Evolutionary conservation across 1,284 basidiomycete genomes (phyloP), one percentile per base, ranked within the genome.

Genomic region (Microbotryomycetes sp.): DNA sequence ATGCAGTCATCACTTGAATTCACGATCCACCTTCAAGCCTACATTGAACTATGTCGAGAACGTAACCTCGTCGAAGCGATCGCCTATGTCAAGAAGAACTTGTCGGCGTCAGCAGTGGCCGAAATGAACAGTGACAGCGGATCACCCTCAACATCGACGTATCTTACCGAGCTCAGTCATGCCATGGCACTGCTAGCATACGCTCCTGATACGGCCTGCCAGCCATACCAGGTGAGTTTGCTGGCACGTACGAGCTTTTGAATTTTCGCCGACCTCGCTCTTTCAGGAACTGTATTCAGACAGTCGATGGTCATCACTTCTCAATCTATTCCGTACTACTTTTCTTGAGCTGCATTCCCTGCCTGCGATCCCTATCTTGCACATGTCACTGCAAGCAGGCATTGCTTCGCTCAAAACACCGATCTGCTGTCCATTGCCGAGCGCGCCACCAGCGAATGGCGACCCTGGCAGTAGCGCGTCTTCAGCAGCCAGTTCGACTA

Each of bases 1-100:
- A 11, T 26, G 5, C 76, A 94, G 89, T 92, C 88, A 76, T 87
- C 91, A 16, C 82, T 99, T 49, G 96, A 99, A 78, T 97, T 97
- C 75, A 89, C 93, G 62, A 82, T 99, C 29, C 84, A 96, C 23
- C 79, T 97, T 50, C 96, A 99, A 76, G 92, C 97, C 76, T 97
- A 88, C 74, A 91, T 98, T 70, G 96, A 98, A 76, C 81, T 97
- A 7, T 84, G 85, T 41, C 80, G 92, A 47, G 78, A 80, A 16
- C 76, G 82, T n/a, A 85, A 85, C 72, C 80, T 79, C 5, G 71
- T 79, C 31, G 86, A 88, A 53, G 96, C 96, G 2, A 92, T 97
- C 65, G 79, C 81, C 0, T 97, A 98, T 75, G 81, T 84, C 21
- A 82, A 83, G 72, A 91, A 89, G 74, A 81, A 97, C 72, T 81